phyloP scores from a whole-genome alignment of 805 yeast species.

The Starmerella vaccinii region DNA sequence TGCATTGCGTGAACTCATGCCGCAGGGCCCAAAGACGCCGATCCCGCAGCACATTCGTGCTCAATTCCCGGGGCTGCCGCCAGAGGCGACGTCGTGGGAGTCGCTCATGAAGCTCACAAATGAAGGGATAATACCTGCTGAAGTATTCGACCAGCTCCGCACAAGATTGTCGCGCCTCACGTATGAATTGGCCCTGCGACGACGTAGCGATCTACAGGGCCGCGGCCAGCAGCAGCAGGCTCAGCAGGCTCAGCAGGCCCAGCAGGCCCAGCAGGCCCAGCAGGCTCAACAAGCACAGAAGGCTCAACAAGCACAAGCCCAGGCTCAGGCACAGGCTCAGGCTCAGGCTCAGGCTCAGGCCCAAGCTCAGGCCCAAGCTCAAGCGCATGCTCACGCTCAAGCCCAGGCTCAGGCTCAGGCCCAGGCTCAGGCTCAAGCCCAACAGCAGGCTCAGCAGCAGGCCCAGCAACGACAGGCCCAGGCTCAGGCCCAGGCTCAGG shows the following conservation, averaged over 20 bases:
- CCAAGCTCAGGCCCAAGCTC: conserved; percentile 11
- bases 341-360: conserved; percentile 1
- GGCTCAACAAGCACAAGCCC: conserved; percentile 22
- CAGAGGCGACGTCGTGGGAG: conserved; percentile 70
- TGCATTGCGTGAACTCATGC: conserved; percentile 17
- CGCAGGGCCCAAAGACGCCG: conserved; percentile 39
- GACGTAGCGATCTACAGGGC: conserved; percentile 10
- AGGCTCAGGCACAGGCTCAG: conserved; percentile 10
- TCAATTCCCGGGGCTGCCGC: conserved; percentile 67
- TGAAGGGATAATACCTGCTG: conserved; percentile 22
- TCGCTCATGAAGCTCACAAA: conserved; percentile 50
- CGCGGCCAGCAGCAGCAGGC: conserved; percentile 21
- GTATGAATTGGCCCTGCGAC: conserved; percentile 28
- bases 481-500: conserved; percentile 1
- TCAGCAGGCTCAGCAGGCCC: conserved; percentile 20
- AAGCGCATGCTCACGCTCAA: conserved; percentile 17
- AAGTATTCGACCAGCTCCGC: conserved; percentile 26
- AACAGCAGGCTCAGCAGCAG: conserved; percentile 17
- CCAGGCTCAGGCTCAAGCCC: conserved; percentile 19
- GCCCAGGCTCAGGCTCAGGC: conserved; percentile 21
- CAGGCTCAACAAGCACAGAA: conserved; percentile 19
- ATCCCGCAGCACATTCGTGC: conserved; percentile 60
- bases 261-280: conserved; percentile 16
- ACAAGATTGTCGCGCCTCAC: conserved; percentile 26
- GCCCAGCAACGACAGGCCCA: background rate